Evolutionary conservation across 2,329 filamentous ascomycete genomes (phyloP).

Genomic region (Epichloe gansuensis): DNA sequence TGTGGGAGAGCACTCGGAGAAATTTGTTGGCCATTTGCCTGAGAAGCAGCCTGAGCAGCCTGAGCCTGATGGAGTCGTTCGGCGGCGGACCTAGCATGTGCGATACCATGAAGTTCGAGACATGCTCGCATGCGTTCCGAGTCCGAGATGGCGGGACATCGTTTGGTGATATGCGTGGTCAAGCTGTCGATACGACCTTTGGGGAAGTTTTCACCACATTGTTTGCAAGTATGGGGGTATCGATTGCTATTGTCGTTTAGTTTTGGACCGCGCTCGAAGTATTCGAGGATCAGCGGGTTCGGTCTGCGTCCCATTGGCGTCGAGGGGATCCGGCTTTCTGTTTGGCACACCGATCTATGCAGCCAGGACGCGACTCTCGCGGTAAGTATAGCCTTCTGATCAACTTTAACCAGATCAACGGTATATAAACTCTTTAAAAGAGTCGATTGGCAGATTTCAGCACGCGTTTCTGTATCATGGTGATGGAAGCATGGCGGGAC

Average conservation of each 20-base stretch:
- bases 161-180: slow-evolving; percentile 70
- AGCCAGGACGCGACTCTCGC: slow-evolving; percentile 13
- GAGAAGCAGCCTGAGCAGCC: slow-evolving; percentile 6
- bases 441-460: neutral
- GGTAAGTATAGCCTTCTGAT: neutral
- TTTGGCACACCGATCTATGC: slow-evolving; percentile 13
- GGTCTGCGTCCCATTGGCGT: slow-evolving; percentile 65
- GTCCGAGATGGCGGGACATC: slow-evolving; percentile 67
- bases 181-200: slow-evolving; percentile 80
- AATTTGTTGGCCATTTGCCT: slow-evolving; percentile 17
- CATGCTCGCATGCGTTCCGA: slow-evolving; percentile 64
- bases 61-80: slow-evolving; percentile 15
- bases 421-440: neutral
- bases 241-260: slow-evolving; percentile 81
- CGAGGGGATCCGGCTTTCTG: slow-evolving; percentile 9
- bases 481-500: slow-evolving; percentile 10
- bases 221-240: slow-evolving; percentile 82
- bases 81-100: slow-evolving; percentile 29
- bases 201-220: slow-evolving; percentile 77
- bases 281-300: slow-evolving; percentile 73
- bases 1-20: slow-evolving; percentile 29
- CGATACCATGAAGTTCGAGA: slow-evolving; percentile 58
- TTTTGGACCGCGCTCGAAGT: slow-evolving; percentile 78
- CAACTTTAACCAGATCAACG: neutral
- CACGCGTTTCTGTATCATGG: slow-evolving; percentile 1